Base-by-base conservation (phyloP, 2,329 filamentous ascomycete genomes). In the Pseudogymnoascus verrucosus region DNA sequence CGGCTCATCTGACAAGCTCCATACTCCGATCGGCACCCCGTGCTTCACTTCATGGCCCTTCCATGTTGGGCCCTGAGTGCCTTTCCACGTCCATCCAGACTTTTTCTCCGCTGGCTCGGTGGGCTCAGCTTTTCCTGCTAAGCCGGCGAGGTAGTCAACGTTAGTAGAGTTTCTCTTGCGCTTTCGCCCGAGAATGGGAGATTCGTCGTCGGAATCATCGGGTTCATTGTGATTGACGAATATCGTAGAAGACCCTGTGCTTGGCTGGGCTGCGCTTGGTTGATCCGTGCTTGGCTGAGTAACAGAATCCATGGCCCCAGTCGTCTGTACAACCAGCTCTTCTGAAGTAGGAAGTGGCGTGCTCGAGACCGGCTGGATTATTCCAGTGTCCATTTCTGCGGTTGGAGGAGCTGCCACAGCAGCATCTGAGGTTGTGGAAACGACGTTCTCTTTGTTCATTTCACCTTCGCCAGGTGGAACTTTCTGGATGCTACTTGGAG, bases 1-100 rank as follows among this genome's bases (percentile, higher is more conserved):
- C 0, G 80, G 78, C 0, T 83, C 79, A 3, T 75, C 74, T 0
- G 84, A 87, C 60, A 86, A 82, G 61, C 84, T 78, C 85, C 85
- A 88, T 62, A 83, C 81, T 1, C 85, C 85, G 6, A 88, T 75
- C 4, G 80, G 71, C 14, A 73, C 70, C 21, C 72, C 72, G 34
- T 70, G 67, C 34, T 70, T 64, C 14, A 66, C 67, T 34, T 65
- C 64, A 21, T 62, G 59, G 19, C 62, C 57, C 61, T 68, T 69
- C 19, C 67, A 34, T 34, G 47, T 57, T 12, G 47, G 47, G 8
- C 47, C 47, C 7, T 57, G 47, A 0, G 23, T 57, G 1, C 26
- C 51, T 11, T 57, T 57, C 28, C 14, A 14, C 21, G 51, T 34
- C 51, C 51, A 34, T 34, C 26, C 51, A 6, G 51, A 4, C 51